Percentiles rank a stretch among this genome's conserved stretches.
phyloP scores from a whole-genome alignment of 2,329 filamentous ascomycete species.

The Ceratocystis colombiana region DNA sequence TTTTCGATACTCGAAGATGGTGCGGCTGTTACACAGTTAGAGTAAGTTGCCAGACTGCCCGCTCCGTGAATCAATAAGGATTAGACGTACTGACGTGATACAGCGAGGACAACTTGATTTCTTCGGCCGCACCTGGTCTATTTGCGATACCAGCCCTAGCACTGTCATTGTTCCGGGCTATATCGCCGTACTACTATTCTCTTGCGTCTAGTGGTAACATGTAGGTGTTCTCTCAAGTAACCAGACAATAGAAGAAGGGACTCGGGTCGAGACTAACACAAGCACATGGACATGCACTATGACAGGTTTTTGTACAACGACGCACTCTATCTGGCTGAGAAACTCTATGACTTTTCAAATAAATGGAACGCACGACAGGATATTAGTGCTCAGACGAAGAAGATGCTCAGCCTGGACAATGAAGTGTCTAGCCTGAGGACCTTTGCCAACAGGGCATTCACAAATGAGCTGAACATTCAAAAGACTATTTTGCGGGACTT shows the following conservation, averaged over 20 bases:
- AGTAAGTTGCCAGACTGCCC: slow-evolving; percentile 31
- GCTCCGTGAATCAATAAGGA: neutral
- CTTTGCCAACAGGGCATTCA: slow-evolving; percentile 53
- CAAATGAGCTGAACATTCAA: slow-evolving; percentile 50
- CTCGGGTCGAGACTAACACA: neutral
- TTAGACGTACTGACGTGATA: slow-evolving; percentile 27
- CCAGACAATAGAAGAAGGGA: neutral
- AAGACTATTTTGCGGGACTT: slow-evolving; percentile 53
- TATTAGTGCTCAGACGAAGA: slow-evolving; percentile 41
- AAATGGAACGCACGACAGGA: slow-evolving; percentile 47
- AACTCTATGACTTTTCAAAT: slow-evolving; percentile 40
- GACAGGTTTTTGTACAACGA: slow-evolving; percentile 57
- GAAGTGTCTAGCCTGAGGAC: slow-evolving; percentile 50
- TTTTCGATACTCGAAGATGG: slow-evolving; percentile 50
- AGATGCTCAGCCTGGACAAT: slow-evolving; percentile 48
- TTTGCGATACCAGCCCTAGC: slow-evolving; percentile 62
- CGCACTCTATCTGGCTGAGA: slow-evolving; percentile 52
- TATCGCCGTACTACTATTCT: slow-evolving; percentile 64
- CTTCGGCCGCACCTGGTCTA: slow-evolving; percentile 56
- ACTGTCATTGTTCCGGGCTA: slow-evolving; percentile 68
- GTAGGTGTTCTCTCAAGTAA: slow-evolving; percentile 36
- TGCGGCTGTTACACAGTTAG: slow-evolving; percentile 46
- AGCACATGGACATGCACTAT: neutral
- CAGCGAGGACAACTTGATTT: slow-evolving; percentile 46
- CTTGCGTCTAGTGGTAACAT: slow-evolving; percentile 53